Evolutionary conservation across 2,329 filamentous ascomycete genomes (phyloP).

Genomic region (Nigrospora oryzae): DNA sequence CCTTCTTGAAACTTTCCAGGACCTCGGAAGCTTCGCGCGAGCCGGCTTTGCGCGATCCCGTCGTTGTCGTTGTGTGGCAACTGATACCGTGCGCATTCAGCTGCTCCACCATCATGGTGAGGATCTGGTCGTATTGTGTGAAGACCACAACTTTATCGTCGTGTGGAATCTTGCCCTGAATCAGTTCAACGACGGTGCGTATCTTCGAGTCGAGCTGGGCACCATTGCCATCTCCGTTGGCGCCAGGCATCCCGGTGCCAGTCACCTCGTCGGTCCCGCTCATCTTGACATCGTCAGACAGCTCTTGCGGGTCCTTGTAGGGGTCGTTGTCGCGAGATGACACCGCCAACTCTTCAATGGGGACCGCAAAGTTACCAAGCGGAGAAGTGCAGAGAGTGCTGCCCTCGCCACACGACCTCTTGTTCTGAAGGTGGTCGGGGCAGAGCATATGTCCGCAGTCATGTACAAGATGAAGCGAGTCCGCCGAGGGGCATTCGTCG

Average conservation of each 20-base stretch:
- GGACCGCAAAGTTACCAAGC: constrained; percentile 3
- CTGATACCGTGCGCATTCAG: constrained; percentile 8
- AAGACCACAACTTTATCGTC: constrained; percentile 26
- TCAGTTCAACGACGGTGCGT: constrained; percentile 8
- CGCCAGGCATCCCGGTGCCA: too few species aligned
- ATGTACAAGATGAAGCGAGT: constrained; percentile 9
- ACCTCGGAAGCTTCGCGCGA: constrained; percentile 1
- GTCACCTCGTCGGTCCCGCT: too few species aligned
- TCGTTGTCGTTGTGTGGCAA: constrained; percentile 4
- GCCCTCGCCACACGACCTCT: constrained; percentile 8
- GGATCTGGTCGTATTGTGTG: constrained; percentile 21
- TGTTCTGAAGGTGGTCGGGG: constrained; percentile 3
- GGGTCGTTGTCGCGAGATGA: neutral
- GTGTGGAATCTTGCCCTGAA: constrained; percentile 4
- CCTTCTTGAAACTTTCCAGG: constrained; percentile 18
- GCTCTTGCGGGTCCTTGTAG: too few species aligned
- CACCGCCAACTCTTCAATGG: constrained; percentile 1
- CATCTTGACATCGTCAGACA: too few species aligned
- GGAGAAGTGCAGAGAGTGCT: constrained; percentile 5
- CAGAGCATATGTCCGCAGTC: constrained; percentile 21
- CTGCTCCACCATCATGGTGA: constrained; percentile 13
- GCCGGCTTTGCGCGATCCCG: constrained; percentile 1
- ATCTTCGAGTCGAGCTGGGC: constrained; percentile 9
- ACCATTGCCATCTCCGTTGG: too few species aligned
- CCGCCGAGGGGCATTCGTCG: constrained; percentile 7